A percentile compares a stretch with the other conserved stretches of the same genome.
These are phyloP conservation scores for Dittrichia graveolens DNA, from an alignment of 129 eudicot genomes.

Conservation along the genomic window DNA sequence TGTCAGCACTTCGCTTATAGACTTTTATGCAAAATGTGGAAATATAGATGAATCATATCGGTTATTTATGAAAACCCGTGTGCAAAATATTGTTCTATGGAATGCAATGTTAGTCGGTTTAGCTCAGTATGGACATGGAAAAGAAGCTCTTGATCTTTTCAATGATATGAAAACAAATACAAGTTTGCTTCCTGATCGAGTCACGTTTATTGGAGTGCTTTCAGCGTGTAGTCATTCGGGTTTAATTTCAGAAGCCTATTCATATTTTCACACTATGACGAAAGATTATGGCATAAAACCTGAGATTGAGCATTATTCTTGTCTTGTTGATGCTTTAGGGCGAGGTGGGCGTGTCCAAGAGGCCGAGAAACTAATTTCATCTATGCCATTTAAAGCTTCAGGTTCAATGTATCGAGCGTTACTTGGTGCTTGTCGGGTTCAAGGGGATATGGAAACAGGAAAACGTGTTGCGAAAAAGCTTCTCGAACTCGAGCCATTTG, in stretches of 20 bases:
- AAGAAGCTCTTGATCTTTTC: constrained; percentile 47
- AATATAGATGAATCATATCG: constrained; percentile 48
- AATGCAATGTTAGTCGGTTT: constrained; percentile 56
- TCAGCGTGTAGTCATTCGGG: constrained; percentile 58
- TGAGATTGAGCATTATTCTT: constrained; percentile 48
- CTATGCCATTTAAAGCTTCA: constrained; percentile 46
- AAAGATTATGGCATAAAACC: constrained; percentile 45
- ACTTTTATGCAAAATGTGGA: constrained; percentile 59
- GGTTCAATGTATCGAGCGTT: constrained; percentile 53
- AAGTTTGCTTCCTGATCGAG: constrained; percentile 40
- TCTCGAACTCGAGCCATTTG: constrained; percentile 45
- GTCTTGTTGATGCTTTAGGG: constrained; percentile 53
- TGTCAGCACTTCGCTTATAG: constrained; percentile 48
- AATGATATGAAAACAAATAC: constrained; percentile 25
- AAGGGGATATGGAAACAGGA: constrained; percentile 50
- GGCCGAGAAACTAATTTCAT: constrained; percentile 45
- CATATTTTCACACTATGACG: constrained; percentile 36
- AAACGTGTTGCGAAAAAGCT: constrained; percentile 48
- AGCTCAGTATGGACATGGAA: constrained; percentile 55
- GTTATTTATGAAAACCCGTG: constrained; percentile 32
- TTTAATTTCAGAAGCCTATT: constrained; percentile 41
- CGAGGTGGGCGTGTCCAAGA: constrained; percentile 49
- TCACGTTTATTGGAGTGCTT: constrained; percentile 52
- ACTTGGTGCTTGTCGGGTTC: constrained; percentile 52
- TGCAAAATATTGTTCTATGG: constrained; percentile 39